Evolutionary conservation across 2,329 filamentous ascomycete genomes (phyloP).

Genomic region (Madurella fahalii): DNA sequence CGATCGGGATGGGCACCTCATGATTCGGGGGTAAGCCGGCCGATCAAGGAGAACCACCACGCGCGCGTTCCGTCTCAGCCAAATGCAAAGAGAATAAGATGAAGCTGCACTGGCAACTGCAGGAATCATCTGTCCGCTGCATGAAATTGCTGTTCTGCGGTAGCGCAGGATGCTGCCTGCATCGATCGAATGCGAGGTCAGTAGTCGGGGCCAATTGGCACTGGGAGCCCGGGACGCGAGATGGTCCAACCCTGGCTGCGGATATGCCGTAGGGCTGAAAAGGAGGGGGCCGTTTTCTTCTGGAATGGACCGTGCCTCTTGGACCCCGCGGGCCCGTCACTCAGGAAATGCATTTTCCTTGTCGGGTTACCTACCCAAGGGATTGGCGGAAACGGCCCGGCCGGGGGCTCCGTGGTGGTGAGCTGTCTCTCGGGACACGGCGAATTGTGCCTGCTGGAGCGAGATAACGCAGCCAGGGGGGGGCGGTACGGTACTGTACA

Average conservation of each 20-base stretch:
- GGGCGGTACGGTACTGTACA: background rate
- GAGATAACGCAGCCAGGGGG: background rate
- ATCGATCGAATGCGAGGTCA: constrained; percentile 12
- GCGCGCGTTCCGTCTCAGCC: too few relatives aligned
- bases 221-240: background rate
- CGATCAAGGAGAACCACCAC: background rate
- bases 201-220: constrained; percentile 14
- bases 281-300: constrained; percentile 12
- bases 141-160: constrained; percentile 2
- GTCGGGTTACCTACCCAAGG: background rate
- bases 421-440: background rate
- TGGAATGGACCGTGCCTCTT: background rate
- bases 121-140: background rate
- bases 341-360: background rate
- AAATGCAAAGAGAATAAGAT: background rate
- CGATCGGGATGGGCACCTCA: background rate
- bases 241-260: constrained; percentile 11
- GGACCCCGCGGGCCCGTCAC: background rate
- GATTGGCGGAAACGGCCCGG: background rate
- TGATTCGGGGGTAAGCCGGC: background rate
- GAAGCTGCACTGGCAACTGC: constrained; percentile 5
- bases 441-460: background rate
- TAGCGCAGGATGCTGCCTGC: constrained; percentile 4
- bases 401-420: too few relatives aligned
- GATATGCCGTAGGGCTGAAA: constrained; percentile 28